Conservation (phyloP, 169 alveolate genomes). For the Plasmodium inui region DNA sequence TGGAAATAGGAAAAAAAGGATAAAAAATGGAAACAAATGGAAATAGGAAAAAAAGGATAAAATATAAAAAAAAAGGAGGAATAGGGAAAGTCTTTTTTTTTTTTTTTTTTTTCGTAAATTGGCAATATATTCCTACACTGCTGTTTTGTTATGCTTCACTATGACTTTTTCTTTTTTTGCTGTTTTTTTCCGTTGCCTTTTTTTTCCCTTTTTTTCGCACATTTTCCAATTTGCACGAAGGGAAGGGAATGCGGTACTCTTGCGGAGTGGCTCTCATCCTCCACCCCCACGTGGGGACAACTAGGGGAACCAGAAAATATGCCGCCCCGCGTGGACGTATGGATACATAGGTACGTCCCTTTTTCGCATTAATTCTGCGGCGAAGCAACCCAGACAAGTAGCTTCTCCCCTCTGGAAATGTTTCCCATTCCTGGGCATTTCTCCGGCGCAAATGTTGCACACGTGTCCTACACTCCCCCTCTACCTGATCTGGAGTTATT, state of each 20-base stretch:
- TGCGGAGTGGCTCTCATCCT: not conserved
- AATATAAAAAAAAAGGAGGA: not conserved
- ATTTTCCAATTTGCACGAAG: constrained; percentile 18
- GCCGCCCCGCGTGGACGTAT: not conserved
- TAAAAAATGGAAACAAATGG: not conserved
- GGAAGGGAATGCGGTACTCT: not conserved
- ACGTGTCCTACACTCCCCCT: not conserved
- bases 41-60: not conserved
- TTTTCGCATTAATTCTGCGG: constrained; percentile 19
- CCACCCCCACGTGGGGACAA: not conserved
- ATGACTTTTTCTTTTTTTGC: not conserved
- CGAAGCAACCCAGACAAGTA: constrained; percentile 9
- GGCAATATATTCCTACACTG: constrained; percentile 4
- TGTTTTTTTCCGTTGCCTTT: not conserved
- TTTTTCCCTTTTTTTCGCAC: constrained; percentile 2
- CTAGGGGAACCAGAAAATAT: not conserved
- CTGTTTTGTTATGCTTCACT: not conserved
- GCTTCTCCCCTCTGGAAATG: not conserved
- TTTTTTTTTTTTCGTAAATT: not conserved
- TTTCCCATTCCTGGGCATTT: not conserved
- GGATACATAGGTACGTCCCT: constrained; percentile 7
- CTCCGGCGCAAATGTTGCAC: constrained; percentile 1
- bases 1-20: not conserved
- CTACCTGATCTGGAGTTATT: not conserved
- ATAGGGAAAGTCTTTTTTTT: constrained; percentile 6